Conservation (phyloP, 2,329 filamentous ascomycete species). For the Paecilomyces variotii region DNA sequence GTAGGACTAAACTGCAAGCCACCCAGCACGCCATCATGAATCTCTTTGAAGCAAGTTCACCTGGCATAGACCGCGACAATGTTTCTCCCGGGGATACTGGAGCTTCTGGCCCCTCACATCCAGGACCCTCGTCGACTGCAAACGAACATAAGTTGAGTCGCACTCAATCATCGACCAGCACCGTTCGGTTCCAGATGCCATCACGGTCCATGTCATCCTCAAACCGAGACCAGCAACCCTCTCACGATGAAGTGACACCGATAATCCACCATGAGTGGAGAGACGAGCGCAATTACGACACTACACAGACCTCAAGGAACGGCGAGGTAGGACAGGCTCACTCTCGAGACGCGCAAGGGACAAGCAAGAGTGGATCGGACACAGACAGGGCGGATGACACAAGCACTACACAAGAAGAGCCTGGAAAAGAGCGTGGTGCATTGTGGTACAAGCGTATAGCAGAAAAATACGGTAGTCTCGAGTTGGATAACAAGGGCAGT, state of each 20-base stretch:
- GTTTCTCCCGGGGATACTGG: neutral
- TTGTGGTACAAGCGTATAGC: slow-evolving; percentile 42
- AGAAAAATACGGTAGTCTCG: slow-evolving; percentile 55
- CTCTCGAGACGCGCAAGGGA: slow-evolving; percentile 1
- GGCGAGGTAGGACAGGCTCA: slow-evolving; percentile 3
- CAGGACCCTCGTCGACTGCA: slow-evolving; percentile 14
- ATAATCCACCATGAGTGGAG: slow-evolving; percentile 19
- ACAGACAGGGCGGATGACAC: slow-evolving; percentile 2
- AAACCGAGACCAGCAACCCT: slow-evolving; percentile 7
- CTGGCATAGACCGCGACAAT: slow-evolving; percentile 8
- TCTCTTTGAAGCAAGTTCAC: slow-evolving; percentile 16
- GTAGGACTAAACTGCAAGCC: slow-evolving; percentile 2
- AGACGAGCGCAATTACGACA: slow-evolving; percentile 22
- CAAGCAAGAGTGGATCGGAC: slow-evolving; percentile 7
- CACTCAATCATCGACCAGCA: slow-evolving; percentile 14
- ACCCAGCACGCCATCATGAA: slow-evolving; percentile 29
- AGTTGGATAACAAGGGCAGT: slow-evolving; percentile 59
- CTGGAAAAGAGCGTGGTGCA: slow-evolving; percentile 6
- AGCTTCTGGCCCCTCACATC: slow-evolving; percentile 14
- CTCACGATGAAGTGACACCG: slow-evolving; percentile 23
- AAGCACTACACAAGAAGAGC: neutral
- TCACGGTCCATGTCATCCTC: slow-evolving; percentile 7
- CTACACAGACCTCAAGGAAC: slow-evolving; percentile 18
- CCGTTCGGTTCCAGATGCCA: neutral
- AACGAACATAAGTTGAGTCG: slow-evolving; percentile 8